Evolutionary conservation across 73 alveolate genomes (phyloP).

Genomic region (Stentor roeselii): DNA sequence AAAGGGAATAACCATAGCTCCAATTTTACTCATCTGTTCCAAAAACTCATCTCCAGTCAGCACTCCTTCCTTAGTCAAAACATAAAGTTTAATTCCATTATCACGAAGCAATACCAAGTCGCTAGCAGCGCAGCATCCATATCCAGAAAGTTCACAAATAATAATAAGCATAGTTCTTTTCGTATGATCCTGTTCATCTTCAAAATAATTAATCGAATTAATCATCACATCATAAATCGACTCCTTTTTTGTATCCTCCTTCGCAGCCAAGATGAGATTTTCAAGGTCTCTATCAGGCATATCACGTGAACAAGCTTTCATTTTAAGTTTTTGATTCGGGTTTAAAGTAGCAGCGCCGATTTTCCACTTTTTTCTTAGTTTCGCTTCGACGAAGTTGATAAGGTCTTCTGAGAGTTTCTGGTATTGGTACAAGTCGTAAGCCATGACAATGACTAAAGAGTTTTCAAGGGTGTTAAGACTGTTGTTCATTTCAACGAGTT

Average conservation of each 20-base stretch:
- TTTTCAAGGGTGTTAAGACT: neutral
- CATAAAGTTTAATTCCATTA: neutral
- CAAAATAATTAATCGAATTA: neutral
- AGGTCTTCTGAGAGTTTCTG: neutral
- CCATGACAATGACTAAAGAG: neutral
- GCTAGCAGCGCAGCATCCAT: neutral
- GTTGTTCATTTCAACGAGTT: neutral
- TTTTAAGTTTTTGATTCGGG: neutral
- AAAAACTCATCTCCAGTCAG: neutral
- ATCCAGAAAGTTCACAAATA: neutral
- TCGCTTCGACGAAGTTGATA: neutral
- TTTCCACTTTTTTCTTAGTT: neutral
- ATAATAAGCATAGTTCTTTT: neutral
- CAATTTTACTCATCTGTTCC: neutral
- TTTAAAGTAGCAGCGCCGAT: neutral
- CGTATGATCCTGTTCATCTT: neutral
- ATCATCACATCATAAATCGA: neutral
- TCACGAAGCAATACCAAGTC: neutral
- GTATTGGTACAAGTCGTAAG: neutral
- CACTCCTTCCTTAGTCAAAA: neutral
- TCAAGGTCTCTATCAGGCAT: conserved; percentile 14
- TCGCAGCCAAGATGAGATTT: neutral
- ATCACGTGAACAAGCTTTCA: neutral
- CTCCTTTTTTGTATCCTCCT: neutral
- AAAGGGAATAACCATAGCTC: neutral